Conservation (phyloP, 2,329 filamentous ascomycete species). For the Fusarium keratoplasticum region DNA sequence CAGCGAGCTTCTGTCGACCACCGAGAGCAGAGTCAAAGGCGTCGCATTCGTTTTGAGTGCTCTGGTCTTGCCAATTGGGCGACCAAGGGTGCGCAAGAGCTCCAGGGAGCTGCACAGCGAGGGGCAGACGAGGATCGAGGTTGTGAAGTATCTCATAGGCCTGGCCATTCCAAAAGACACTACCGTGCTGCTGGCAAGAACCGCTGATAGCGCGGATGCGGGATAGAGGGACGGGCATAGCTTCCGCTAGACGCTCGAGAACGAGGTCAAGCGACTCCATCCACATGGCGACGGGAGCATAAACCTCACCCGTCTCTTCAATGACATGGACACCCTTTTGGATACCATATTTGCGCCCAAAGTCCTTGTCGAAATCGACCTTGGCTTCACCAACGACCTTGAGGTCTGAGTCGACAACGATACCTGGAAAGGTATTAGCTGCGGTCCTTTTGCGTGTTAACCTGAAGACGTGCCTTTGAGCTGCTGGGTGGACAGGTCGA, state of each 20-base stretch:
- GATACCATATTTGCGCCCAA: conserved; percentile 78
- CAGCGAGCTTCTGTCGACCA: conserved; percentile 74
- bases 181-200: conserved; percentile 97
- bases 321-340: conserved; percentile 90
- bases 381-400: conserved; percentile 86
- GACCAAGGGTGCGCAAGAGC: conserved; percentile 88
- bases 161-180: conserved; percentile 87
- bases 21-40: conserved; percentile 82
- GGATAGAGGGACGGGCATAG: conserved; percentile 72
- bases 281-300: conserved; percentile 93
- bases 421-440: conserved; percentile 62
- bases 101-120: conserved; percentile 78
- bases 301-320: conserved; percentile 86
- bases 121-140: conserved; percentile 69
- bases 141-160: conserved; percentile 73
- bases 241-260: conserved; percentile 75
- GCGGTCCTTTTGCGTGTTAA: background rate
- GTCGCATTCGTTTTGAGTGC: conserved; percentile 92
- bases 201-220: conserved; percentile 86
- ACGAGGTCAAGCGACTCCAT: conserved; percentile 92
- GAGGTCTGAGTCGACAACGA: conserved; percentile 86
- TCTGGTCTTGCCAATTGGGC: conserved; percentile 98
- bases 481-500: conserved; percentile 97
- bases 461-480: conserved; percentile 76
- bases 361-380: conserved; percentile 94